These are phyloP conservation scores for Phytopythium kandeliae DNA, from an alignment of 352 stramenopile species.

Conservation along the genomic window DNA sequence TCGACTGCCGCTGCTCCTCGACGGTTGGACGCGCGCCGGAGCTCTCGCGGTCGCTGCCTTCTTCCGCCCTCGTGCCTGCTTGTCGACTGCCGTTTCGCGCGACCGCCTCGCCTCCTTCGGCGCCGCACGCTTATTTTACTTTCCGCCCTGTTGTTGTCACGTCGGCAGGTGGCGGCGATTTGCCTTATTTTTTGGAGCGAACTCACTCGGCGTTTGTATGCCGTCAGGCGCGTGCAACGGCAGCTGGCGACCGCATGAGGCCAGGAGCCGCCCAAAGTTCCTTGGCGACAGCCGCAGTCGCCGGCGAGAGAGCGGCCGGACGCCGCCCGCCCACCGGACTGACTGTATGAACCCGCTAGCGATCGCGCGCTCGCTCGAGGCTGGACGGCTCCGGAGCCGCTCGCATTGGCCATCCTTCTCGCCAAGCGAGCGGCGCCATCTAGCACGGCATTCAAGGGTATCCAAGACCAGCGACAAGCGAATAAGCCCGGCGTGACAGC, in stretches of 20 bases:
- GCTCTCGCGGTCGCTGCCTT: neutral
- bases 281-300: neutral
- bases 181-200: neutral
- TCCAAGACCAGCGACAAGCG: too few relatives aligned
- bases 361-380: too few relatives aligned
- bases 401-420: too few relatives aligned
- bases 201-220: neutral
- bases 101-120: neutral
- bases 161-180: too few relatives aligned
- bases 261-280: neutral
- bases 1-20: too few relatives aligned
- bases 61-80: neutral
- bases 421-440: too few relatives aligned
- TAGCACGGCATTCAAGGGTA: too few relatives aligned
- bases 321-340: too few relatives aligned
- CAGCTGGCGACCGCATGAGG: constrained; percentile 4
- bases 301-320: neutral
- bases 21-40: too few relatives aligned
- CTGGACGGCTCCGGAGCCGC: too few relatives aligned
- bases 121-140: neutral
- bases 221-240: neutral
- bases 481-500: too few relatives aligned
- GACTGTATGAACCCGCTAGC: too few relatives aligned
- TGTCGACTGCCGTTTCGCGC: neutral
- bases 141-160: constrained; percentile 2